phyloP scores from a whole-genome alignment of 371 early-diverging fungal genomes.

The Syncephalastrum racemosum region DNA sequence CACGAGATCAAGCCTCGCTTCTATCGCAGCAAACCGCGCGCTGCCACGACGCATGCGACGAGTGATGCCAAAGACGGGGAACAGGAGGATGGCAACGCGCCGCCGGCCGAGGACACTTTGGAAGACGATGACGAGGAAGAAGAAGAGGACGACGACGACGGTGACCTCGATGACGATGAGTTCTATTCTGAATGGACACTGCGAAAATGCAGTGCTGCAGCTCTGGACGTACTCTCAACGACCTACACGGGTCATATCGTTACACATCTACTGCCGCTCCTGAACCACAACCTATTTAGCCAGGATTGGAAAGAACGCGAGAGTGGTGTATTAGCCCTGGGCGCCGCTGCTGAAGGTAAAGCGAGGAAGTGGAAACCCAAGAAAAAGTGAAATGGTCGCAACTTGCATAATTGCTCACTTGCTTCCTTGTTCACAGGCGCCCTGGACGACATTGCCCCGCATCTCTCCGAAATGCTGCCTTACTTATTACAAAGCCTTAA shows the following conservation, averaged over 20 bases:
- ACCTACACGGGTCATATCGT: constrained; percentile 78
- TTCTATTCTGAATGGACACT: constrained; percentile 92
- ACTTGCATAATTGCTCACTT: background rate
- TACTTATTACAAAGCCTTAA: constrained; percentile 73
- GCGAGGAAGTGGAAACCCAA: background rate
- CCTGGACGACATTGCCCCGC: constrained; percentile 76
- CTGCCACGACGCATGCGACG: background rate
- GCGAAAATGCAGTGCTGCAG: constrained; percentile 94
- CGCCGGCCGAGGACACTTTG: background rate
- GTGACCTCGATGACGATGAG: constrained; percentile 90
- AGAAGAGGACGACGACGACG: constrained; percentile 82
- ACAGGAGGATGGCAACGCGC: background rate
- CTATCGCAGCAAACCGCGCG: constrained; percentile 45
- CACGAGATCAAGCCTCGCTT: constrained; percentile 86
- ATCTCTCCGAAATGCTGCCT: constrained; percentile 84
- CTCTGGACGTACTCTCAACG: constrained; percentile 85
- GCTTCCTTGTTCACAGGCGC: constrained; percentile 47
- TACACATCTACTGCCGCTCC: constrained; percentile 71
- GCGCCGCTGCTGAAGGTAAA: constrained; percentile 91
- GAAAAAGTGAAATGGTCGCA: background rate
- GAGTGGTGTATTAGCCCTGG: constrained; percentile 92
- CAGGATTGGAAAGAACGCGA: constrained; percentile 88
- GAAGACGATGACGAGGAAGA: constrained; percentile 54
- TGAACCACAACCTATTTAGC: constrained; percentile 75
- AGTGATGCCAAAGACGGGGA: background rate